Conservation (phyloP, 148 eudicot species). For the Silene latifolia region DNA sequence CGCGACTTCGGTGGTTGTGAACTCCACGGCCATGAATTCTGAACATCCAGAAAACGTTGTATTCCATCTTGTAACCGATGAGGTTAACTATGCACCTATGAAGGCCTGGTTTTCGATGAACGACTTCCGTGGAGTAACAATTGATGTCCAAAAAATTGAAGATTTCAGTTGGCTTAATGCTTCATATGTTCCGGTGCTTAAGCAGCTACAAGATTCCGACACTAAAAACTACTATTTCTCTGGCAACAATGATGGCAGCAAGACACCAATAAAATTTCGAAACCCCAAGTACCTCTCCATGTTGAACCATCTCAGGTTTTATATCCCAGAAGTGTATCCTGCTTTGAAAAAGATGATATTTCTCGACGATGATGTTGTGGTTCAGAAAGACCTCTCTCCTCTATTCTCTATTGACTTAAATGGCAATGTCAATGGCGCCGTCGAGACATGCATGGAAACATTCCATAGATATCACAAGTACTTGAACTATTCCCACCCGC, state of each 20-base stretch:
- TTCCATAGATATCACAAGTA: slow-evolving; percentile 90
- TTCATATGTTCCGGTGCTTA: slow-evolving; percentile 83
- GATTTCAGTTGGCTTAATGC: slow-evolving; percentile 85
- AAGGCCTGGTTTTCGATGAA: slow-evolving; percentile 81
- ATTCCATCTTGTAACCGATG: slow-evolving; percentile 82
- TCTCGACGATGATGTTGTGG: slow-evolving; percentile 83
- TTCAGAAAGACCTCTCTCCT: slow-evolving; percentile 71
- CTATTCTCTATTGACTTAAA: slow-evolving; percentile 67
- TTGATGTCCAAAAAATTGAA: slow-evolving; percentile 75
- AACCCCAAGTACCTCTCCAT: slow-evolving; percentile 82
- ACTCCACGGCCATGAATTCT: slow-evolving; percentile 70
- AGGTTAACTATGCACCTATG: slow-evolving; percentile 82
- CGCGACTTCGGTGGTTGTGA: slow-evolving; percentile 81
- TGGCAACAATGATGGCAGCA: slow-evolving; percentile 53
- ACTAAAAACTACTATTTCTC: slow-evolving; percentile 79
- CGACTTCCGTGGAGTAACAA: slow-evolving; percentile 61
- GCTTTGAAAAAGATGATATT: slow-evolving; percentile 69
- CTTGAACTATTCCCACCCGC: slow-evolving; percentile 81
- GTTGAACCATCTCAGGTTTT: slow-evolving; percentile 84
- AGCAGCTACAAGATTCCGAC: slow-evolving; percentile 77
- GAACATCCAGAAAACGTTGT: slow-evolving; percentile 52
- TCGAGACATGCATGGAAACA: slow-evolving; percentile 93
- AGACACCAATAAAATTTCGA: slow-evolving; percentile 77
- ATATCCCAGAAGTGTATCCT: slow-evolving; percentile 82
- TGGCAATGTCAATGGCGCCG: slow-evolving; percentile 83